phyloP scores from a whole-genome alignment of 2,329 filamentous ascomycete species.

The Aspergillus proliferans region DNA sequence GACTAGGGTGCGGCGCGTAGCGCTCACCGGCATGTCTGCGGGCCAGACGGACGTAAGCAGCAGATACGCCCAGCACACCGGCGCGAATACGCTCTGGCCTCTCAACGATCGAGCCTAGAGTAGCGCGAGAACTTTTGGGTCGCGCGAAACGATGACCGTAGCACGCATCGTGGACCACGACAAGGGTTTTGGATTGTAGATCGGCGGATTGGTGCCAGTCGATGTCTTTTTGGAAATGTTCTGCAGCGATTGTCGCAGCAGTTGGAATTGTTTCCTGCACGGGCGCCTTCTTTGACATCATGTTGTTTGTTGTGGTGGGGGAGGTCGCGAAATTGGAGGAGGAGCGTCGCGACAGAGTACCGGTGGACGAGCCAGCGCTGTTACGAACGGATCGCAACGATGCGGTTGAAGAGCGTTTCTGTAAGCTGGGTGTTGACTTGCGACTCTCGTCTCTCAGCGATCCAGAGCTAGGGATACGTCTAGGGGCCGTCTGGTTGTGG shows the following conservation, averaged over 20 bases:
- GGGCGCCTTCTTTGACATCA: slow-evolving; percentile 24
- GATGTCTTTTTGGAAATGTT: slow-evolving; percentile 66
- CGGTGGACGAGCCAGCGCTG: slow-evolving; percentile 20
- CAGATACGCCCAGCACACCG: slow-evolving; percentile 70
- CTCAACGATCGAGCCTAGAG: slow-evolving; percentile 79
- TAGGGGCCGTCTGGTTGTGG: slow-evolving; percentile 14
- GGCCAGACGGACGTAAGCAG: slow-evolving; percentile 86
- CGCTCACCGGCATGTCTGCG: slow-evolving; percentile 67
- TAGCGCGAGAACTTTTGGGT: slow-evolving; percentile 65
- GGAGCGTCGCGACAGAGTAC: slow-evolving; percentile 29
- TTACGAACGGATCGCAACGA: slow-evolving; percentile 32
- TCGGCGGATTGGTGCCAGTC: slow-evolving; percentile 50
- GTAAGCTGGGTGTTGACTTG: slow-evolving; percentile 28
- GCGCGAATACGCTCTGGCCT: slow-evolving; percentile 86
- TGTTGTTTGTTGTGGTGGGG: slow-evolving; percentile 14
- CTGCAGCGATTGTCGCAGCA: slow-evolving; percentile 55
- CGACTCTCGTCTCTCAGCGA: slow-evolving; percentile 34
- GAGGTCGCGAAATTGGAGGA: slow-evolving; percentile 26
- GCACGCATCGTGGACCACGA: slow-evolving; percentile 86
- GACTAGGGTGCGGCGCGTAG: slow-evolving; percentile 60
- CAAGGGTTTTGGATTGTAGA: slow-evolving; percentile 57
- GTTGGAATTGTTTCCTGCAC: slow-evolving; percentile 30
- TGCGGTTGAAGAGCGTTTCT: slow-evolving; percentile 33
- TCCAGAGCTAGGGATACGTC: slow-evolving; percentile 28
- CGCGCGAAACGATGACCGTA: slow-evolving; percentile 90